Conservation (phyloP, 345 rosid genomes). For the Noccaea bulbosa region DNA sequence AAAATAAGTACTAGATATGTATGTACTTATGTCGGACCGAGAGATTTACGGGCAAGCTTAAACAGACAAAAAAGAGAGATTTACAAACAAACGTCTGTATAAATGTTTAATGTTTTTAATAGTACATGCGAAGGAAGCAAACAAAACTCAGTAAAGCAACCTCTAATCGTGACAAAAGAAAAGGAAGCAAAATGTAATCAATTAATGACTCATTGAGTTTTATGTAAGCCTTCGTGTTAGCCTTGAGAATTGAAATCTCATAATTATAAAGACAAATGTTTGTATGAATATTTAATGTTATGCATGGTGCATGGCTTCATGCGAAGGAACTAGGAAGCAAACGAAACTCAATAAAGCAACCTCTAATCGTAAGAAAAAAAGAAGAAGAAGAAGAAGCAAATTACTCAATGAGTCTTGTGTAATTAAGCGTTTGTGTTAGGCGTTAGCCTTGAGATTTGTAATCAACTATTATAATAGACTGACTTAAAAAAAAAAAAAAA, state of each 20-base stretch:
- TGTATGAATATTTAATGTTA: not conserved
- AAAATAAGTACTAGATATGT: not conserved
- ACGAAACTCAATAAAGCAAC: not conserved
- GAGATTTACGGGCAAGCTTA: not conserved
- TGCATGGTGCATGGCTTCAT: constrained; percentile 24
- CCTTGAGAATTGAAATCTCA: not conserved
- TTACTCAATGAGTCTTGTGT: not conserved
- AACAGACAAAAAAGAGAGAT: not conserved
- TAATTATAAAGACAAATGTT: not conserved
- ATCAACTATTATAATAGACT: too few relatives aligned
- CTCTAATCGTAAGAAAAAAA: too few relatives aligned
- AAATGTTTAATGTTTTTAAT: not conserved
- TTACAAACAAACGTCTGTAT: not conserved
- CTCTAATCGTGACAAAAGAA: too few relatives aligned
- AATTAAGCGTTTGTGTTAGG: not conserved
- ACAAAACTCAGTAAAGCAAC: not conserved
- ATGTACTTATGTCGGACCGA: not conserved
- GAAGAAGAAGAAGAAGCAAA: not conserved
- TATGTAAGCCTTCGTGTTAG: constrained; percentile 19
- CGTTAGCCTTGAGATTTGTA: constrained; percentile 3
- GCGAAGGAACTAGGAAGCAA: constrained; percentile 10
- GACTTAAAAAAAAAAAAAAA: not conserved
- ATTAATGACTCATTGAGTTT: constrained; percentile 1
- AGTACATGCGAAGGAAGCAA: constrained; percentile 18
- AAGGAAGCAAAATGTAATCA: not conserved